Base-by-base conservation (phyloP, 352 stramenopile genomes). In the Elongisporangium senticosum region DNA sequence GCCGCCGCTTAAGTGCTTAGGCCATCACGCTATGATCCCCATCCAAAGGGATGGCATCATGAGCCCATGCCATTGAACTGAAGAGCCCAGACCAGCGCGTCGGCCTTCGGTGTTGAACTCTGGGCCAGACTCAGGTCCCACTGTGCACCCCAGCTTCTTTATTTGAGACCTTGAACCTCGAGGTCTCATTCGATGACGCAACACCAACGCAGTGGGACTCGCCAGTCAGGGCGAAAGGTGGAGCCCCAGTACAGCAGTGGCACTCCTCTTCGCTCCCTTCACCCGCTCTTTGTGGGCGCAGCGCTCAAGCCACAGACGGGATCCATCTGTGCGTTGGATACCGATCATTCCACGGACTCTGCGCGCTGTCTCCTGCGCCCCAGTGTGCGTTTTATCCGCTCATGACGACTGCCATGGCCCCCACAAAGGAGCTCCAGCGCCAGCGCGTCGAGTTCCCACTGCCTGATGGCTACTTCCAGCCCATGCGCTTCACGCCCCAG, bases 401-500 rank as follows among this genome's bases (percentile, higher is more conserved):
- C 33, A 43, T 43, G 20, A 26, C 63, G 10, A 64, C 52, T 57
- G 52, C 56, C 0, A 49, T 37, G 19, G 49, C 48, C 10, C 17
- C 43, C 0, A 40, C 4, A 2, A 59, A 53, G 49, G 61, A 56
- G 43, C 51, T 64, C 53, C 52, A 37, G 26, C 51, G 4, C 23
- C 63, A 3, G 51, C 54, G 23, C 14, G 33, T 43, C 33, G 33
- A 43, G 33, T 43, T 43, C 33, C 33, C 33, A 4, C 33, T 43
- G 33, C 33, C 33, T 1, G 33, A 37, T 0, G 39, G 14, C 6
- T 37, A 33, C 22, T 47, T 74, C 55, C 72, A 67, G 21, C 24
- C 58, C 23, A 51, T 82, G 47, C 15, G 56, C 8, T 56, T 82
- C 49, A 70, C 69, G 20, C 40, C 55, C 7, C 64, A 69, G 11